A percentile compares a stretch with the other conserved stretches of the same genome.
Evolutionary conservation across 305 asterid species (phyloP).

Genomic region (Ajuga reptans): DNA sequence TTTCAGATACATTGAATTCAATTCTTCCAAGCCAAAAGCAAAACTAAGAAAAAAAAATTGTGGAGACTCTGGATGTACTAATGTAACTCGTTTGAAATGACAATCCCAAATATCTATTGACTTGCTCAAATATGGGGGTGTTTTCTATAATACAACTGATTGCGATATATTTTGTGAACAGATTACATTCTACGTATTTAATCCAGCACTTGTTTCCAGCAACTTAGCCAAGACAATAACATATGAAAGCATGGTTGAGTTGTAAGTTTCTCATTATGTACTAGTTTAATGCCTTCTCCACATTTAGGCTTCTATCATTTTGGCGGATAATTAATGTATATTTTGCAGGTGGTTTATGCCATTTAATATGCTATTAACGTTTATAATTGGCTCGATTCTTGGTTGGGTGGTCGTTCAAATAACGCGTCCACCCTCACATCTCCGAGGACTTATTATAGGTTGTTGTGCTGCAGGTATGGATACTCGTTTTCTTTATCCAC

Average conservation of each 20-base stretch:
- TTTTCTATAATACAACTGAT: conserved; percentile 8
- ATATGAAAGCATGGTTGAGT: conserved; percentile 52
- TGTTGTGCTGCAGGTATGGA: conserved; percentile 77
- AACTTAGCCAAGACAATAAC: conserved; percentile 75
- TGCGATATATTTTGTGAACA: conserved; percentile 24
- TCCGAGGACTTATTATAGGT: conserved; percentile 74
- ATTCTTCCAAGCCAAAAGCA: too few species aligned
- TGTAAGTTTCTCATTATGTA: conserved; percentile 42
- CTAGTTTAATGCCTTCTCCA: neutral
- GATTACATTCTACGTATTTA: conserved; percentile 70
- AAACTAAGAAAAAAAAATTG: too few species aligned
- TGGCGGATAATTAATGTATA: neutral
- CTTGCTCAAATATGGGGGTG: neutral
- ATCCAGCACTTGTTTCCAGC: conserved; percentile 74
- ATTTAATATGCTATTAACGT: conserved; percentile 64
- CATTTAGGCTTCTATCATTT: too few species aligned
- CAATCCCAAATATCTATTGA: too few species aligned
- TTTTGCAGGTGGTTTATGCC: conserved; percentile 96
- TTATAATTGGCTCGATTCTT: conserved; percentile 64
- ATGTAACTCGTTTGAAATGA: too few species aligned
- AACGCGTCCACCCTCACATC: conserved; percentile 63
- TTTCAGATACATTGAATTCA: too few species aligned
- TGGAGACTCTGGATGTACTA: neutral
- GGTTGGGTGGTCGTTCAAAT: conserved; percentile 64
- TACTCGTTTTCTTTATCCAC: too few species aligned